Evolutionary conservation across 2,329 filamentous ascomycete genomes (phyloP).

Genomic region (Emergomyces pasteurianus): DNA sequence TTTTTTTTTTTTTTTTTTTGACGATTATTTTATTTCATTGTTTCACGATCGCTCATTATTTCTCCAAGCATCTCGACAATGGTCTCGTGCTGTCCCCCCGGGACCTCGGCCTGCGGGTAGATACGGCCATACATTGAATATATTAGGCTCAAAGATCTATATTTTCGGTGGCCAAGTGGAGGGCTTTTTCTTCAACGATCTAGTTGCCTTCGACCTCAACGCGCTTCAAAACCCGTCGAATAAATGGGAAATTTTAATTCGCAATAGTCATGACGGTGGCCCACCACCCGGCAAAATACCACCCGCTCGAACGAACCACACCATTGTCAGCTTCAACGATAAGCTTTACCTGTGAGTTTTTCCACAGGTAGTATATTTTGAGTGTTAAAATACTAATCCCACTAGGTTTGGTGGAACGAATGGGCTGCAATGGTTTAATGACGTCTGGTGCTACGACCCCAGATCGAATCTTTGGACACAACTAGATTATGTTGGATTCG

Average conservation of each 20-base stretch:
- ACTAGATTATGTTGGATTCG: slow-evolving; percentile 94
- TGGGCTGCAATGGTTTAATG: slow-evolving; percentile 94
- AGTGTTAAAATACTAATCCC: not conserved
- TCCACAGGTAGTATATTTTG: not conserved
- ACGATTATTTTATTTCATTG: not conserved
- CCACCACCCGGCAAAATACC: slow-evolving; percentile 56
- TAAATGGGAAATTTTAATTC: slow-evolving; percentile 85
- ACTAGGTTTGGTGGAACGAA: slow-evolving; percentile 91
- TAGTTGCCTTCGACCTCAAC: slow-evolving; percentile 91
- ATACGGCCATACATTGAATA: slow-evolving; percentile 94
- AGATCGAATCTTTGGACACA: slow-evolving; percentile 71
- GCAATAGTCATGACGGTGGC: slow-evolving; percentile 51
- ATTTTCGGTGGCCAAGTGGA: slow-evolving; percentile 97
- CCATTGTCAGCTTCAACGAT: slow-evolving; percentile 82
- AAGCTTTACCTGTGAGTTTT: slow-evolving; percentile 74
- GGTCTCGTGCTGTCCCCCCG: slow-evolving; percentile 85
- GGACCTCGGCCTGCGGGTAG: slow-evolving; percentile 77
- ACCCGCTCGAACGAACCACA: slow-evolving; percentile 87
- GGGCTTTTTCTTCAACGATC: slow-evolving; percentile 94
- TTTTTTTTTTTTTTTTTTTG: not conserved
- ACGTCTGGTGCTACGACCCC: slow-evolving; percentile 94
- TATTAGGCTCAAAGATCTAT: slow-evolving; percentile 91
- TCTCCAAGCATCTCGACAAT: slow-evolving; percentile 83
- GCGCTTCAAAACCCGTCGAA: slow-evolving; percentile 84
- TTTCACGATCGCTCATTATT: slow-evolving; percentile 19